These are phyloP conservation scores for Boletus smithii DNA, from an alignment of 1,284 basidiomycete genomes.

Conservation along the genomic window DNA sequence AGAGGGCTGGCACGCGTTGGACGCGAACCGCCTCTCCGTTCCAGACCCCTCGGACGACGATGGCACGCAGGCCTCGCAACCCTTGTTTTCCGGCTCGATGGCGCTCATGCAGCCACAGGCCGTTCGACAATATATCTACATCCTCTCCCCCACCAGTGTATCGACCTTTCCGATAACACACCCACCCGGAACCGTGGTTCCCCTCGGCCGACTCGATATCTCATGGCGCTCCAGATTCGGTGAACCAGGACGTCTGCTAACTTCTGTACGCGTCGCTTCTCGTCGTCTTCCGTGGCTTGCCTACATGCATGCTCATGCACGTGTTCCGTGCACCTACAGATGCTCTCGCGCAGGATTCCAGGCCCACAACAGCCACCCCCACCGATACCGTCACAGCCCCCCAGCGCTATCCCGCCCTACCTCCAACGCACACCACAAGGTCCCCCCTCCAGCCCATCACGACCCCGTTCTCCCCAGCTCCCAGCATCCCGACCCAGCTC, in stretches of 20 bases:
- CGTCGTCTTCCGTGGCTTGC: neutral
- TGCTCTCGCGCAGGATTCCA: constrained; percentile 70
- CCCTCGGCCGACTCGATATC: constrained; percentile 79
- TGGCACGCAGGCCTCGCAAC: constrained; percentile 17
- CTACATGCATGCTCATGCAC: neutral
- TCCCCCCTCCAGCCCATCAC: constrained; percentile 40
- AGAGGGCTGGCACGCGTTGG: constrained; percentile 63
- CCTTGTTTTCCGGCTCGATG: constrained; percentile 58
- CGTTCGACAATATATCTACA: constrained; percentile 80
- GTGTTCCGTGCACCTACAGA: constrained; percentile 34
- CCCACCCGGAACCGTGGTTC: constrained; percentile 65
- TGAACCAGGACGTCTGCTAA: constrained; percentile 78
- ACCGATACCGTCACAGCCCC: constrained; percentile 42
- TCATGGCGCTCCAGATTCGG: constrained; percentile 79
- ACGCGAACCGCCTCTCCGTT: constrained; percentile 41
- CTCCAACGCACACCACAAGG: constrained; percentile 53
- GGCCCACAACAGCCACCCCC: constrained; percentile 38
- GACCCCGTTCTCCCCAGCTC: constrained; percentile 51
- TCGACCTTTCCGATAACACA: constrained; percentile 50
- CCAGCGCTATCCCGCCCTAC: constrained; percentile 68
- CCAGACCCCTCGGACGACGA: constrained; percentile 14
- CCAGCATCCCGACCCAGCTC: constrained; percentile 48
- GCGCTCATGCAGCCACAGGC: constrained; percentile 78
- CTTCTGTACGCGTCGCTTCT: constrained; percentile 47
- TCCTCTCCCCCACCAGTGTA: constrained; percentile 54